phyloP scores from a whole-genome alignment of 352 stramenopile genomes.

The Pythium aquatile region DNA sequence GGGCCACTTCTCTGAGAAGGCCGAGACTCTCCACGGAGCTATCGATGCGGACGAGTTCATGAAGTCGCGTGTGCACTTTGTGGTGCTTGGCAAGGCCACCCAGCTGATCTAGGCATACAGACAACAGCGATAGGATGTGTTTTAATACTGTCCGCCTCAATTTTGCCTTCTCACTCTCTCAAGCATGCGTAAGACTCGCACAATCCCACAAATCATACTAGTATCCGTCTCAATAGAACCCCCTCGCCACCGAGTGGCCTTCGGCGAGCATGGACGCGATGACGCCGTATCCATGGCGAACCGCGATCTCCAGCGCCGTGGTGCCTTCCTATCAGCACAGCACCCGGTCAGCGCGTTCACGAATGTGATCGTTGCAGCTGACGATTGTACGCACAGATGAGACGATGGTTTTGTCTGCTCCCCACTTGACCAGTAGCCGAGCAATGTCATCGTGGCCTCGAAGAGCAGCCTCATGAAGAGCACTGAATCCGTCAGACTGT shows the following conservation, averaged over 20 bases:
- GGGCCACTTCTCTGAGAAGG: constrained; percentile 32
- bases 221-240: constrained; percentile 71
- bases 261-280: constrained; percentile 61
- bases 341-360: neutral
- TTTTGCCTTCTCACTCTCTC: too few relatives aligned
- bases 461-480: constrained; percentile 70
- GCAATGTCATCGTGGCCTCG: constrained; percentile 58
- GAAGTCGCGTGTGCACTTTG: neutral
- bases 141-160: too few relatives aligned
- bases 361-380: neutral
- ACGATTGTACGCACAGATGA: constrained; percentile 34
- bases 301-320: constrained; percentile 61
- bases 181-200: too few relatives aligned
- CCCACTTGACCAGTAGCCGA: constrained; percentile 47
- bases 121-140: too few relatives aligned
- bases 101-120: neutral
- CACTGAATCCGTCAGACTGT: constrained; percentile 69
- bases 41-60: neutral
- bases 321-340: constrained; percentile 45
- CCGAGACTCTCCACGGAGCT: neutral
- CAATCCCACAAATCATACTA: too few relatives aligned
- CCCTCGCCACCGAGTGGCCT: constrained; percentile 44
- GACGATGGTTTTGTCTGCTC: constrained; percentile 56
- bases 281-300: constrained; percentile 61
- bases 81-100: neutral